Conservation (phyloP, 2,329 filamentous ascomycete species). For the Colletotrichum sojae region DNA sequence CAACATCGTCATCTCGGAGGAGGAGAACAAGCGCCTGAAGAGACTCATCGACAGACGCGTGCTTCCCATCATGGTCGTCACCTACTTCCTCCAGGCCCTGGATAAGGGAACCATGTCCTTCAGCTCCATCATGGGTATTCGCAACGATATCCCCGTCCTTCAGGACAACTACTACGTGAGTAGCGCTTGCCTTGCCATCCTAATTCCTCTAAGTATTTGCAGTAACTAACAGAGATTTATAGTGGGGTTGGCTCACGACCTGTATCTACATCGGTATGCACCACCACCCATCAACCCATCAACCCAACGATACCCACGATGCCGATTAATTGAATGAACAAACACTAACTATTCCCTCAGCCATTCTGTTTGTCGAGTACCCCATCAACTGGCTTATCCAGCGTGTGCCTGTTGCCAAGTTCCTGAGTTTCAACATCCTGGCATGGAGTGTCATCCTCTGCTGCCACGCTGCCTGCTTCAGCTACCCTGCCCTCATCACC, state of each 20-base stretch:
- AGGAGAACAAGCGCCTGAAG: constrained; percentile 64
- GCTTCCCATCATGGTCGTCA: constrained; percentile 66
- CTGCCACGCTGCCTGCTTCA: constrained; percentile 40
- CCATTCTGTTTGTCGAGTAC: constrained; percentile 58
- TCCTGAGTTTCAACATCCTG: constrained; percentile 54
- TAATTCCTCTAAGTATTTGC: not conserved
- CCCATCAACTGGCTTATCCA: constrained; percentile 56
- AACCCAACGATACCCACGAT: not conserved
- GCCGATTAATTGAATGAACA: not conserved
- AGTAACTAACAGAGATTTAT: constrained; percentile 50
- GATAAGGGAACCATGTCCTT: constrained; percentile 48
- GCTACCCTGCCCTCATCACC: constrained; percentile 55
- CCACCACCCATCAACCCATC: not conserved
- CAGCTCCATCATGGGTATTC: constrained; percentile 46
- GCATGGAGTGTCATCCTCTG: constrained; percentile 53
- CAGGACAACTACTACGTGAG: constrained; percentile 17
- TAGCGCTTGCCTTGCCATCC: not conserved
- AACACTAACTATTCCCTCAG: constrained; percentile 27
- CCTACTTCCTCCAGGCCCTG: constrained; percentile 60
- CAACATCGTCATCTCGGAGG: constrained; percentile 60
- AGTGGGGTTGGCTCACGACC: constrained; percentile 54
- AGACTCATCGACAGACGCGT: constrained; percentile 64
- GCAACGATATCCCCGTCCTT: constrained; percentile 37
- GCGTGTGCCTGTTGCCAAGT: constrained; percentile 55
- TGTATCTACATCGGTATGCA: constrained; percentile 52